Evolutionary conservation across 257 asterid genomes (phyloP), one percentile per base, ranked within the genome.

Genomic region (Ajuga chamaepitys): DNA sequence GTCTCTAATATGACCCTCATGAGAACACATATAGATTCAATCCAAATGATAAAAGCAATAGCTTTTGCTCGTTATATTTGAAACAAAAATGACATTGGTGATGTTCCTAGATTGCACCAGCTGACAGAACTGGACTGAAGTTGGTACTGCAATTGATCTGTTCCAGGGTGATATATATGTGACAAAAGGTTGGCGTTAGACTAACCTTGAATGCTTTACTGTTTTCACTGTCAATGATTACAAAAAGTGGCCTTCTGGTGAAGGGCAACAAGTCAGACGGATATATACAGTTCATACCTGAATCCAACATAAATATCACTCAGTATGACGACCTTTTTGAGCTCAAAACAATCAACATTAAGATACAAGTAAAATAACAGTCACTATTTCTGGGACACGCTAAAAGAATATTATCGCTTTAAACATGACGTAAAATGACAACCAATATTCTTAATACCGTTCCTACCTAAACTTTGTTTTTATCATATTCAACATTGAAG

Each of bases 211-310:
- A 93, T 65, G 88, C 81, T 79, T 82, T 81, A 77, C 97, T 88
- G 56, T 68, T 78, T 74, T 90, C 95, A 57, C 99, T 86, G 85
- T 93, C 99, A 52, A 93, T 83, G 55, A 93, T 74, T 45, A 93
- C 66, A 75, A 93, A 88, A 65, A 93, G 88, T 46, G 97, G 96
- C 62, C 95, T 87, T 82, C 99, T 86, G 52, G 99, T 93, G 79
- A 93, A 93, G 68, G 99, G 96, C 74, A 88, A 51, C 38, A 93
- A 58, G 76, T 93, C 99, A 68, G 86, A 77, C 51, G 99, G 99
- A 77, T 86, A 93, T 62, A 93, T 81, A 81, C 88, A 87, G 78
- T 77, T 84, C 68, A 81, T 65, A 70, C 96, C 99, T 93, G 95
- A 67, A 80, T 30, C 59, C 6, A 72, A 72, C 44, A 66, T 37